Base-by-base conservation (phyloP, 169 alveolate genomes). In the Neospora caninum region DNA sequence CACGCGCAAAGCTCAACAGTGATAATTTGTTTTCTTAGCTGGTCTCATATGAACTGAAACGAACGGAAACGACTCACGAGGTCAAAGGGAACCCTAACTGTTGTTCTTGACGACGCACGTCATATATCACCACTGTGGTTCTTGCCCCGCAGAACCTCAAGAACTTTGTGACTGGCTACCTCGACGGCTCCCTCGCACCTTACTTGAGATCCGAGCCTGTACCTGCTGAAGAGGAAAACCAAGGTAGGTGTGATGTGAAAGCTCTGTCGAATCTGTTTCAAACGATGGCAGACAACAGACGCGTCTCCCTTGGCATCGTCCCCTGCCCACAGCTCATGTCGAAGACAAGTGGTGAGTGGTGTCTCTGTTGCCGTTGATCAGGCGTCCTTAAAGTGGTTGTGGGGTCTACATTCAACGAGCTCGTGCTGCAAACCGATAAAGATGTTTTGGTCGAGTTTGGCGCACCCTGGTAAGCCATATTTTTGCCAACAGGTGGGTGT, bases 381-480 rank as follows among this genome's bases (percentile, higher is more conserved):
- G 94, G 94, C 36, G 64, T 70, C 34, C 58, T 92, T 9, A 92
- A 80, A 43, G 80, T 83, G 16, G 42, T 92, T n/a, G 94, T 92
- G 0, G 94, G 94, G 69, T 69, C 73, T 64, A 92, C 88, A 39
- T 92, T 92, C 49, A 45, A 92, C 25, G 34, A 31, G 53, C 29
- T 78, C 7, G 94, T 92, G 0, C 43, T 53, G 34, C 43, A 80
- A 7, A 6, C 58, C 80, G 84, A 86, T 38, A 6, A 64, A 49
- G 94, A 92, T 58, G 94, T 92, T 0, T 58, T 92, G 38, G 91
- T 92, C 73, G 82, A 86, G n/a, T 92, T 92, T 67, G 91, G 91
- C 0, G 94, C 94, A 31, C 94, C 94, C 45, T 92, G 94, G 94
- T 92, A 39, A 49, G 94, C 9, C 31, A 29, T 27, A 45, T 9